A percentile compares a stretch with the other conserved stretches of the same genome.
Conservation (phyloP, 192 early-diverging fungal genomes). For the Coemansia asiatica region DNA sequence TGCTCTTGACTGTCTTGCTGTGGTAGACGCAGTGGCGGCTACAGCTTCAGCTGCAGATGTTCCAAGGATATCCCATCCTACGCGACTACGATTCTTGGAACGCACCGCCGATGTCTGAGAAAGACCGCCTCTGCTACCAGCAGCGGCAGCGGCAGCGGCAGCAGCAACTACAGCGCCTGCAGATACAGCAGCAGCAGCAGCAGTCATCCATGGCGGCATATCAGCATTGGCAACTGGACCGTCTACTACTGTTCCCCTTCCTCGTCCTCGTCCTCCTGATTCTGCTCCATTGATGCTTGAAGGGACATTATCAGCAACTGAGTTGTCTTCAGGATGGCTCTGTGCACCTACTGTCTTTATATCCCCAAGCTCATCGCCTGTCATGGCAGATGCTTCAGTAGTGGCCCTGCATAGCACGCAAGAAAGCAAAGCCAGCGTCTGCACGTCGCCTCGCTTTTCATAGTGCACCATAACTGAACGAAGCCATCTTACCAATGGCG, state of each 20-base stretch:
- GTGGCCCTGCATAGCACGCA: slow-evolving; percentile 35
- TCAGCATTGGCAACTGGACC: not conserved
- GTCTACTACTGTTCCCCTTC: not conserved
- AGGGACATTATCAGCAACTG: not conserved
- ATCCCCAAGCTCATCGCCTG: not conserved
- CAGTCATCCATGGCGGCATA: slow-evolving; percentile 10
- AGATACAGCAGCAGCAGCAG: not conserved
- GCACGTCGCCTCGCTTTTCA: slow-evolving; percentile 46
- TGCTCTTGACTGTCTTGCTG: not conserved
- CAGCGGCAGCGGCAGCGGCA: not conserved
- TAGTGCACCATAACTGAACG: slow-evolving; percentile 30
- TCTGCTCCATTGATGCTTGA: too few species aligned
- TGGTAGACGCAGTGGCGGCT: not conserved
- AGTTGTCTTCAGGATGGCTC: not conserved
- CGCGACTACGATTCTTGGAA: not conserved
- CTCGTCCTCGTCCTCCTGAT: not conserved
- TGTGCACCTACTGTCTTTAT: not conserved
- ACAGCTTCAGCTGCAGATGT: slow-evolving; percentile 2
- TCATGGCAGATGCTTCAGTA: not conserved
- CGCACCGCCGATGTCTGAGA: not conserved
- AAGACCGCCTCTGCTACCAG: not conserved
- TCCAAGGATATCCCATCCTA: slow-evolving; percentile 12
- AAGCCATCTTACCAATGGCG: slow-evolving; percentile 38
- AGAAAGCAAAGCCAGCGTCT: slow-evolving; percentile 50
- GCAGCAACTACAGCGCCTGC: not conserved